These are phyloP conservation scores for Cucurbita pepo DNA, from an alignment of 306 rosid species.

Conservation along the genomic window DNA sequence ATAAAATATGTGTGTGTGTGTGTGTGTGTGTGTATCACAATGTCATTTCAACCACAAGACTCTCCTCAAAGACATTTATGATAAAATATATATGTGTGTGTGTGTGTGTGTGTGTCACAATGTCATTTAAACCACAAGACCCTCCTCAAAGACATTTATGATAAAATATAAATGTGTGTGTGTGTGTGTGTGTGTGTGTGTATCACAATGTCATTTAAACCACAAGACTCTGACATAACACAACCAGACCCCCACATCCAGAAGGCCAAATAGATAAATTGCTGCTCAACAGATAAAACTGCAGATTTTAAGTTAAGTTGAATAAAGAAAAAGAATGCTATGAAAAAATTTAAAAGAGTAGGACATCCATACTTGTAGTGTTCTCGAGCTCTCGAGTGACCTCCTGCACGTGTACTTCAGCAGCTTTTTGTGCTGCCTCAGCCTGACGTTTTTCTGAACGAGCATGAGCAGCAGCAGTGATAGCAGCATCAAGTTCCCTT, in stretches of 20 bases:
- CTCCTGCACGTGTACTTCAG: slow-evolving; percentile 63
- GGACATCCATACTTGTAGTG: slow-evolving; percentile 57
- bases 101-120: too few relatives aligned
- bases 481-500: slow-evolving; percentile 87
- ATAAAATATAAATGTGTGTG: background rate
- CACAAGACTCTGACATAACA: background rate
- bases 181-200: too few relatives aligned
- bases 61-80: background rate
- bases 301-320: background rate
- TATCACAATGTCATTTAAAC: background rate
- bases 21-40: too few relatives aligned
- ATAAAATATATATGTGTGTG: background rate
- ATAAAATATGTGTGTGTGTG: background rate
- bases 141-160: background rate
- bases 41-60: too few relatives aligned
- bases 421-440: slow-evolving; percentile 67
- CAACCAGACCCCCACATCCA: background rate
- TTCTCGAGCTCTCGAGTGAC: slow-evolving; percentile 83
- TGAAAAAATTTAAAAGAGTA: background rate
- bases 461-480: slow-evolving; percentile 70
- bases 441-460: slow-evolving; percentile 88
- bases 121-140: too few relatives aligned
- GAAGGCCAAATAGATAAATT: background rate
- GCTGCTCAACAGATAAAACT: background rate
- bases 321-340: background rate